These are phyloP conservation scores for Pisolithus microcarpus DNA, from an alignment of 768 basidiomycete species.

Conservation along the genomic window DNA sequence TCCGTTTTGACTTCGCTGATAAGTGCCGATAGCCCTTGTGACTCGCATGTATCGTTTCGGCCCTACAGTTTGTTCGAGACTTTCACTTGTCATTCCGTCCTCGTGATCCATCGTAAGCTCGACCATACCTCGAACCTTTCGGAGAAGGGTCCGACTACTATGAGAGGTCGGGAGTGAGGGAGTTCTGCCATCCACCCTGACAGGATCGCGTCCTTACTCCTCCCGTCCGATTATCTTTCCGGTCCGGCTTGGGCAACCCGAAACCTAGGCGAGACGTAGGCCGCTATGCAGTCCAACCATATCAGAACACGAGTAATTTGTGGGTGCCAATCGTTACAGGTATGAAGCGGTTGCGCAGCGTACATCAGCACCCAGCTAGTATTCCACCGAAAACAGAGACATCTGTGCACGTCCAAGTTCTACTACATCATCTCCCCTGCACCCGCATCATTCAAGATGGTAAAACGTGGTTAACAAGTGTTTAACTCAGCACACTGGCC, in stretches of 20 bases:
- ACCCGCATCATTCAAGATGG: constrained; percentile 43
- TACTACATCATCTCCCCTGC: constrained; percentile 45
- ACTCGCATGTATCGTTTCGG: constrained; percentile 4
- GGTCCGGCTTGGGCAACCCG: constrained; percentile 36
- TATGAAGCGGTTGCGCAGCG: constrained; percentile 38
- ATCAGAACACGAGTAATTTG: constrained; percentile 39
- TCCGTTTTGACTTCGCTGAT: constrained; percentile 11
- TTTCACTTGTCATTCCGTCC: too few relatives aligned
- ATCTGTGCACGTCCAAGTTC: constrained; percentile 1
- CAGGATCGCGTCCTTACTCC: constrained; percentile 1
- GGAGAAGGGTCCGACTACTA: too few relatives aligned
- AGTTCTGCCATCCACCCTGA: not conserved
- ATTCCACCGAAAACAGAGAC: too few relatives aligned
- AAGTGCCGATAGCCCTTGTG: constrained; percentile 4
- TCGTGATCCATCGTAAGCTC: too few relatives aligned
- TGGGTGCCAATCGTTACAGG: constrained; percentile 40
- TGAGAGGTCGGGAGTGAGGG: too few relatives aligned
- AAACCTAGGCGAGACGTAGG: constrained; percentile 48
- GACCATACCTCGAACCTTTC: too few relatives aligned
- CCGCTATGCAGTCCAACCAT: constrained; percentile 45
- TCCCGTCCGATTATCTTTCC: constrained; percentile 22
- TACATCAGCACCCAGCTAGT: too few relatives aligned
- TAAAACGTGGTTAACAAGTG: not conserved
- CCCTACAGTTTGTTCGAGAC: not conserved
- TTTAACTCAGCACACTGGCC: not conserved